A percentile compares a stretch with the other conserved stretches of the same genome.
phyloP scores from a whole-genome alignment of 2,329 filamentous ascomycete species.

The Fusarium citri region DNA sequence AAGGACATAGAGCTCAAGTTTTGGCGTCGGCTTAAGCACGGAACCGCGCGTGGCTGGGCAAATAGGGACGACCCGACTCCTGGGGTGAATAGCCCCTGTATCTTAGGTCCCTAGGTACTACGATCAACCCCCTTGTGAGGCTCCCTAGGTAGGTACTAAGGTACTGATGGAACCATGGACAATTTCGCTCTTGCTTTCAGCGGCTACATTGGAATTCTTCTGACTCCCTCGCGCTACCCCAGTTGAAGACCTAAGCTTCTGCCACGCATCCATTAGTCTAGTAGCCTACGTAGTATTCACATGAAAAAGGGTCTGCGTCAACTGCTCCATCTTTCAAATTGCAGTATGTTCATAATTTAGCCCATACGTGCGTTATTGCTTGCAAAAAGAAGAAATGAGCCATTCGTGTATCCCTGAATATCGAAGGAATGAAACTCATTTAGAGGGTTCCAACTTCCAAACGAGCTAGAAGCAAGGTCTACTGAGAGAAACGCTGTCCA shows the following conservation, averaged over 20 bases:
- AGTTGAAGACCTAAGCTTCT: not conserved
- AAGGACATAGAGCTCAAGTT: conserved; percentile 15
- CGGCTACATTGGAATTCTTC: not conserved
- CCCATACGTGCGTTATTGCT: not conserved
- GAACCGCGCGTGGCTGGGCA: conserved; percentile 1
- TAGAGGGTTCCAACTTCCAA: not conserved
- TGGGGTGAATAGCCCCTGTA: conserved; percentile 1
- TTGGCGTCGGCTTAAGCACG: not conserved
- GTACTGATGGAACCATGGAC: not conserved
- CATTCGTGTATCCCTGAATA: not conserved
- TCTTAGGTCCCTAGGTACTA: not conserved
- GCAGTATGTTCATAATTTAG: not conserved
- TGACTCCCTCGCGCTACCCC: not conserved
- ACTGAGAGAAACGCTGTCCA: not conserved
- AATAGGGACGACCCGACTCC: not conserved
- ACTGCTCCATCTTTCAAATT: not conserved
- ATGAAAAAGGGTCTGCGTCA: not conserved
- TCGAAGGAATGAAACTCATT: not conserved
- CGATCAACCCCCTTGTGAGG: conserved; percentile 5
- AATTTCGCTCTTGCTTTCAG: not conserved
- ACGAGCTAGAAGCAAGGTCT: not conserved
- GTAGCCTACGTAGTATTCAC: not conserved
- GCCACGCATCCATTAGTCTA: not conserved
- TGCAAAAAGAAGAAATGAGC: too few species aligned
- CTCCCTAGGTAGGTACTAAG: not conserved